Evolutionary conservation across 2,329 filamentous ascomycete genomes (phyloP), one percentile per base, ranked within the genome.

Genomic region (Aspergillus hortae): DNA sequence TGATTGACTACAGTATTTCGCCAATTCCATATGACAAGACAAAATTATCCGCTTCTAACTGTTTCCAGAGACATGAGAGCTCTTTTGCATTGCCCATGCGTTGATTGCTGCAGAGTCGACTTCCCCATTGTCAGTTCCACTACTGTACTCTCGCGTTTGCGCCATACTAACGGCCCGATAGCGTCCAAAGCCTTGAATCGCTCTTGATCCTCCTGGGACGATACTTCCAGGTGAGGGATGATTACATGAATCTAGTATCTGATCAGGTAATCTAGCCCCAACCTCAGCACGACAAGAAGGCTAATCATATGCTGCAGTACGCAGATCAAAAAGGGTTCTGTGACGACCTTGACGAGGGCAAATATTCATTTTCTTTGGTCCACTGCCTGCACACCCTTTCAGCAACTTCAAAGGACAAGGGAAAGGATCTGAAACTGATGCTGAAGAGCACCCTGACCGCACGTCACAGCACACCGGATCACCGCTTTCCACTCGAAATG

Each of bases 321-420:
- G 61, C 68, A 2, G 54, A 56, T 1, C 58, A 68, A 32, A 76
- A 76, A 52, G 73, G 74, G 0, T 72, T 73, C 49, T 70, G 66
- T 49, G 73, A 75, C 35, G 74, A 76, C 50, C 59, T 76, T 0
- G 68, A 70, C 21, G 73, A 76, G 55, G 73, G 74, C 0, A 77
- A 78, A 56, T 68, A 65, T 53, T 73, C 70, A 0, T 65, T 74
- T n/a, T 63, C 69, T 5, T 36, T 62, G 5, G 50, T 60, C 38
- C 54, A 55, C 38, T 38, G 35, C 35, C 35, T 38, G 4, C 14
- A 38, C 35, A n/a, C 35, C 14, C 35, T 38, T 4, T 38, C 35
- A 38, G 14, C 12, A 17, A 17, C 4, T 6, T 38, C 35, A 17
- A 17, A 38, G 6, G 15, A 17, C 12, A 11, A 38, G 6, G 35